phyloP scores from a whole-genome alignment of 2,329 filamentous ascomycete genomes.

The Calonectria pteridis region DNA sequence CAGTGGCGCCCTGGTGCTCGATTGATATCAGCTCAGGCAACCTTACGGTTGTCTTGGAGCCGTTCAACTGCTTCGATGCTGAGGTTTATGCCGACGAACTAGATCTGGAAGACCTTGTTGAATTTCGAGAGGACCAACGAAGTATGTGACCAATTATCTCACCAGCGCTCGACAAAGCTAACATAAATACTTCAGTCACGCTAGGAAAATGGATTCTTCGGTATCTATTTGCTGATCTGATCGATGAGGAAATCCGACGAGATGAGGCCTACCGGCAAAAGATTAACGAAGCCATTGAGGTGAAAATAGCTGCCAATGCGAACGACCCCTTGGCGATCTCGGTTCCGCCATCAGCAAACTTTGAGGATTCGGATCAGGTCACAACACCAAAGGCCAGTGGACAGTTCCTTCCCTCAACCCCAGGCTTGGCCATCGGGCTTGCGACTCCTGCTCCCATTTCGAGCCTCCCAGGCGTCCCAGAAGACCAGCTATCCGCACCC shows the following conservation, averaged over 20 bases:
- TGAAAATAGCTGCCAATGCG: constrained; percentile 67
- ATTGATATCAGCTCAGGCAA: constrained; percentile 94
- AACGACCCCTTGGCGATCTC: constrained; percentile 72
- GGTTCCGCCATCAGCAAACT: constrained; percentile 51
- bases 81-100: constrained; percentile 97
- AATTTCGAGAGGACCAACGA: constrained; percentile 93
- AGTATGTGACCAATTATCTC: constrained; percentile 67
- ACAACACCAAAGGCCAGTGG: constrained; percentile 74
- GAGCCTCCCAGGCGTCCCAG: constrained; percentile 61
- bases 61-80: constrained; percentile 96
- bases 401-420: constrained; percentile 74
- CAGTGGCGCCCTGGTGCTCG: constrained; percentile 95
- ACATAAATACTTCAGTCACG: constrained; percentile 74
- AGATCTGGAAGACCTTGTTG: constrained; percentile 76
- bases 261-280: constrained; percentile 81
- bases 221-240: constrained; percentile 89
- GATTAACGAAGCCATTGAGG: constrained; percentile 73
- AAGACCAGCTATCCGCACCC: constrained; percentile 58
- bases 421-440: constrained; percentile 82
- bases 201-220: constrained; percentile 96
- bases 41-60: constrained; percentile 90
- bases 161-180: constrained; percentile 30
- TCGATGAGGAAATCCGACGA: constrained; percentile 89
- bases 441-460: constrained; percentile 71
- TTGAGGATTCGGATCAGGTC: constrained; percentile 57